Evolutionary conservation across 345 rosid genomes (phyloP), one percentile per base, ranked within the genome.

Genomic region (Ailanthus altissimus): DNA sequence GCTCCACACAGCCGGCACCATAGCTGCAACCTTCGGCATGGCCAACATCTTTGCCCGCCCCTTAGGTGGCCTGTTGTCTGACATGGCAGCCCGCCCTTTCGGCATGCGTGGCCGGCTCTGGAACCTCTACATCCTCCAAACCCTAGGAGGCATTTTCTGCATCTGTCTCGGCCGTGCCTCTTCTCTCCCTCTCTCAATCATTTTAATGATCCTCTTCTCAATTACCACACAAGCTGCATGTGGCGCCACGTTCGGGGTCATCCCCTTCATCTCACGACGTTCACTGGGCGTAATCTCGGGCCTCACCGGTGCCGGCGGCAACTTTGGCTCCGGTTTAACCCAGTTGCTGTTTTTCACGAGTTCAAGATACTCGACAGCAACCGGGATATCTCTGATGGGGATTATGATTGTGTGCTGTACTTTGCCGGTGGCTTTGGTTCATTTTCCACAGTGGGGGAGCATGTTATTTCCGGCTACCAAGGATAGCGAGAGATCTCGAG

Each of bases 81-180:
- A 94, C 73, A 6, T 68, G 6, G 85, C 93, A 16, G 97, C 87
- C 1, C 75, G 85, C 45, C 21, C 77, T 10, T 92, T 90, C 32
- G 93, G 94, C 72, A 91, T 94, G 98, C 87, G 97, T 59, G 98
- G 98, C 36, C 82, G 96, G 51, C 66, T 92, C 28, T 94, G 98
- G 96, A 79, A 57, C 13, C 85, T 92, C 8, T 92, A 93, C 93
- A 83, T 77, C 58, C 86, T 92, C 59, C 92, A 92, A 84, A 92
- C 97, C 11, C 81, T 91, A 10, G 97, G 97, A 73, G 97, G 88
- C 15, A 83, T 70, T 59, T 90, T 94, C 84, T 94, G 97, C 59
- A 79, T 92, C 69, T 92, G 94, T 90, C 87, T 94, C 7, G 94
- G 98, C 61, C 89, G 66, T 0, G 91, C 97, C 72, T 81, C 66